These are phyloP conservation scores for Tylopilus balloui DNA, from an alignment of 768 basidiomycete species.

Conservation along the genomic window DNA sequence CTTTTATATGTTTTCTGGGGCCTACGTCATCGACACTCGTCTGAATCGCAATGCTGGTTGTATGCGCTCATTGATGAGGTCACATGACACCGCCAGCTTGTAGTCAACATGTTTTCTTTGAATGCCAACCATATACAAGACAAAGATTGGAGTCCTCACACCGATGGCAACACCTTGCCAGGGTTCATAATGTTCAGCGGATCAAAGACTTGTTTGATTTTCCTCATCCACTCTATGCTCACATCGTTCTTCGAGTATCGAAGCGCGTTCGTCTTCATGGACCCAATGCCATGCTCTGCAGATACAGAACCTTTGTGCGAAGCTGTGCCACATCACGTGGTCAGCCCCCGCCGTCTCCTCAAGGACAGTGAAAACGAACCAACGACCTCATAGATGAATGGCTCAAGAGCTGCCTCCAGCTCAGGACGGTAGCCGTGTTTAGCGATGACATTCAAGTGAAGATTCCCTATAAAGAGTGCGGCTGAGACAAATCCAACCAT, in stretches of 20 bases:
- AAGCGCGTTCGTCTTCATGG: conserved; percentile 89
- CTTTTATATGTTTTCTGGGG: conserved; percentile 9
- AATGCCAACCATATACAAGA: not conserved
- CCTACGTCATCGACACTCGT: conserved; percentile 9
- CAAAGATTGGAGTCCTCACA: not conserved
- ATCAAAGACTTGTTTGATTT: conserved; percentile 85
- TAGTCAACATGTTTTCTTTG: not conserved
- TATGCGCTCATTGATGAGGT: conserved; percentile 7
- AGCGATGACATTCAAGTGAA: conserved; percentile 90
- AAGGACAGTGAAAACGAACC: conserved; percentile 39
- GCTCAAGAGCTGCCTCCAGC: conserved; percentile 84
- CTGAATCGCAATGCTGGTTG: not conserved
- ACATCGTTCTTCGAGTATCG: conserved; percentile 78
- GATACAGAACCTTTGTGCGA: conserved; percentile 87
- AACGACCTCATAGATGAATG: conserved; percentile 91
- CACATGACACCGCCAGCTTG: not conserved
- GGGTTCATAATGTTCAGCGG: conserved; percentile 92
- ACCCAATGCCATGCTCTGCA: conserved; percentile 96
- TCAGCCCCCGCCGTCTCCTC: not conserved
- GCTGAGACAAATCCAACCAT: conserved; percentile 1
- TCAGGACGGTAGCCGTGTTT: conserved; percentile 70
- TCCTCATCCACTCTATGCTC: conserved; percentile 86
- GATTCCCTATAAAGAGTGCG: conserved; percentile 56
- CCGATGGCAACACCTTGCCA: conserved; percentile 60
- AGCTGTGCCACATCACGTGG: conserved; percentile 37